phyloP scores from a whole-genome alignment of 2,329 filamentous ascomycete genomes.

The Verticillium isaacii region DNA sequence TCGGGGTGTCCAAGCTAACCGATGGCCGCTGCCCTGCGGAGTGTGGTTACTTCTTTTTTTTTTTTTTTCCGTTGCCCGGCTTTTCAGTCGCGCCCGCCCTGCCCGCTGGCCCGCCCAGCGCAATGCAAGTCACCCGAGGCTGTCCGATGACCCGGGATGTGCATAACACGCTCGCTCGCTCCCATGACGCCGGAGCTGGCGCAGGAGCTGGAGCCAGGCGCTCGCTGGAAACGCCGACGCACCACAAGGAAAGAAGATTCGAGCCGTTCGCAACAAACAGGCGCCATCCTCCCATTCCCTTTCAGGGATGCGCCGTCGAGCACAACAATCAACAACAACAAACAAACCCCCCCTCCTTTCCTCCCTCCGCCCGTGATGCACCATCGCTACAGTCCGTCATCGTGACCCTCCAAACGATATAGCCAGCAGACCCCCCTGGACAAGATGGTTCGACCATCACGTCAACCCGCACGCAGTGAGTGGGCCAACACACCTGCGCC shows the following conservation, averaged over 20 bases:
- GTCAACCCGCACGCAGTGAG: background rate
- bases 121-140: constrained; percentile 7
- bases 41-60: background rate
- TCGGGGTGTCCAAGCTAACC: background rate
- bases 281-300: background rate
- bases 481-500: background rate
- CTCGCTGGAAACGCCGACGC: background rate
- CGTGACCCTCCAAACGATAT: background rate
- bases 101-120: background rate
- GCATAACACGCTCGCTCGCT: background rate
- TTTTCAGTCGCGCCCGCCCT: background rate
- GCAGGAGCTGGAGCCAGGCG: background rate
- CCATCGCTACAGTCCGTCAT: background rate
- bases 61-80: background rate
- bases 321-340: background rate
- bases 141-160: constrained; percentile 2
- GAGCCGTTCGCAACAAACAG: background rate
- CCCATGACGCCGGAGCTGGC: background rate
- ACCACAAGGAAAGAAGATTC: background rate
- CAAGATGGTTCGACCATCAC: background rate
- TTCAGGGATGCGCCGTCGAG: background rate
- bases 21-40: background rate
- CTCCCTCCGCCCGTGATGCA: background rate
- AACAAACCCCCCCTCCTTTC: background rate
- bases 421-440: background rate